phyloP scores from a whole-genome alignment of 177 flowering plant genomes.

The Vitis hybrid region DNA sequence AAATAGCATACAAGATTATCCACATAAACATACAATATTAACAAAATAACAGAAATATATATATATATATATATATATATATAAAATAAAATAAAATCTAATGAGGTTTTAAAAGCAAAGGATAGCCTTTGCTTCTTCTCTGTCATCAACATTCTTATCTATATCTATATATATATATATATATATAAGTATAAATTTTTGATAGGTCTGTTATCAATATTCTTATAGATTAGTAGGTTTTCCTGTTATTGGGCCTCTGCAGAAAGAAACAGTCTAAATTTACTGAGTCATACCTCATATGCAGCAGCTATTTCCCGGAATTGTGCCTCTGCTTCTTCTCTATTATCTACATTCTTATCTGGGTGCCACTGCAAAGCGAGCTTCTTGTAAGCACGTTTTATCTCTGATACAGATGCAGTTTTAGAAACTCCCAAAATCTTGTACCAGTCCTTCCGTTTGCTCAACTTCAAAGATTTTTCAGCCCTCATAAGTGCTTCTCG shows the following conservation, averaged over 20 bases:
- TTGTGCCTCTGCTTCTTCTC: slow-evolving; percentile 88
- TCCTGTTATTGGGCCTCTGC: too few relatives aligned
- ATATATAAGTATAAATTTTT: too few relatives aligned
- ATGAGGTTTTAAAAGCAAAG: background rate
- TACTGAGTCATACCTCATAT: slow-evolving; percentile 63
- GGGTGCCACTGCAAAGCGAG: slow-evolving; percentile 99
- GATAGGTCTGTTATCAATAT: too few relatives aligned
- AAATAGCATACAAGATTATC: background rate
- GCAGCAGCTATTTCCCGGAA: slow-evolving; percentile 97
- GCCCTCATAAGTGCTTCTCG: slow-evolving; percentile 79
- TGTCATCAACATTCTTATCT: too few relatives aligned
- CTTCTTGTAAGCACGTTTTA: slow-evolving; percentile 91
- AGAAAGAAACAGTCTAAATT: background rate
- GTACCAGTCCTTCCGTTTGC: slow-evolving; percentile 97
- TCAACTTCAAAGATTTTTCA: slow-evolving; percentile 87
- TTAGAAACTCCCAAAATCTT: slow-evolving; percentile 88
- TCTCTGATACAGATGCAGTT: slow-evolving; percentile 72
- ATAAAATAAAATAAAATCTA: background rate
- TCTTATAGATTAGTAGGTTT: too few relatives aligned
- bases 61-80: too few relatives aligned
- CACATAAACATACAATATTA: background rate
- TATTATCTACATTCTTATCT: slow-evolving; percentile 94
- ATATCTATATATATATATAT: too few relatives aligned
- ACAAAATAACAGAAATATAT: background rate
- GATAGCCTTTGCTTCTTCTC: too few relatives aligned